A percentile compares a stretch with the other conserved stretches of the same genome.
phyloP scores from a whole-genome alignment of 2,329 filamentous ascomycete species.

The Ceratocystis colombiana region DNA sequence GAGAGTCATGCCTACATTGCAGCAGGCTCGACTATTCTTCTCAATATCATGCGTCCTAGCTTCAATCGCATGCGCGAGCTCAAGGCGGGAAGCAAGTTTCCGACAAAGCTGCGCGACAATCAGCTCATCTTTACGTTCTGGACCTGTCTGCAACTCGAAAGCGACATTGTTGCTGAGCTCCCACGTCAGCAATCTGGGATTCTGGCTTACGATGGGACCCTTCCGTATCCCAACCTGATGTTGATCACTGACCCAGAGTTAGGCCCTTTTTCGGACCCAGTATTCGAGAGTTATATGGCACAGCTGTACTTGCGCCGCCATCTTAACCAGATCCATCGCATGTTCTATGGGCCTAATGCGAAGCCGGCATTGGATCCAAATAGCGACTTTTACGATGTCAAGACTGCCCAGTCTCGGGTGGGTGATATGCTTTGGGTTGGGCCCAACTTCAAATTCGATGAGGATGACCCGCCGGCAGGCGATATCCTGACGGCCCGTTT shows the following conservation, averaged over 20 bases:
- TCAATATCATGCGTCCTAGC: constrained; percentile 67
- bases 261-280: constrained; percentile 37
- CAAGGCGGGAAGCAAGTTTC: constrained; percentile 33
- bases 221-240: constrained; percentile 55
- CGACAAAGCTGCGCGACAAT: constrained; percentile 42
- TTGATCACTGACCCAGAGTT: constrained; percentile 29
- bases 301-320: constrained; percentile 56
- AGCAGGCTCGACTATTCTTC: constrained; percentile 47
- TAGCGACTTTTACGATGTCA: constrained; percentile 38
- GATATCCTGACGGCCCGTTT: constrained; percentile 76
- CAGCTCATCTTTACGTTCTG: constrained; percentile 70
- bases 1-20: constrained; percentile 64
- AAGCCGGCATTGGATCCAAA: constrained; percentile 25
- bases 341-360: constrained; percentile 43
- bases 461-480: constrained; percentile 57
- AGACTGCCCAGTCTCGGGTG: constrained; percentile 27
- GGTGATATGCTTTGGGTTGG: constrained; percentile 40
- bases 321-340: constrained; percentile 52
- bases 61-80: constrained; percentile 40
- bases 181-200: constrained; percentile 51
- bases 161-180: constrained; percentile 86
- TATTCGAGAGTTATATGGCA: constrained; percentile 51
- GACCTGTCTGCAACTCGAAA: constrained; percentile 89
- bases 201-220: constrained; percentile 50
- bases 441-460: constrained; percentile 46